A percentile compares a stretch with the other conserved stretches of the same genome.
Conservation (phyloP, 179 eudicot genomes). For the Monotropa hypopitys region DNA sequence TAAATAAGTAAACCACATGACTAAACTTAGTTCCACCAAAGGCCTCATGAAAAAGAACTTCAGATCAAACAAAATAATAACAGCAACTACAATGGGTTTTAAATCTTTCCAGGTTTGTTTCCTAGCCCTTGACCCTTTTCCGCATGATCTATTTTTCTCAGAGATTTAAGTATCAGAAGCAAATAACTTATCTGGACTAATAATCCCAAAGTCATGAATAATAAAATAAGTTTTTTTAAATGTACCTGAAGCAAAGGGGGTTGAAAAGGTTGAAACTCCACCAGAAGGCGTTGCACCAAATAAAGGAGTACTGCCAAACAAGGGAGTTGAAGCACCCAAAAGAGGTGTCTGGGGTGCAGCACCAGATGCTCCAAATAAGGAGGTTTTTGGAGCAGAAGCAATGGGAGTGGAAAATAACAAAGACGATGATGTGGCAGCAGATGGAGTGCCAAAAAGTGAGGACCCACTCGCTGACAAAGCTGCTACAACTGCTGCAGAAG, state of each 20-base stretch:
- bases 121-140: neutral
- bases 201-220: neutral
- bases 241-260: conserved; percentile 73
- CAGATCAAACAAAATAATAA: neutral
- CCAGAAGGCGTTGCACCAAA: conserved; percentile 27
- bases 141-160: neutral
- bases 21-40: neutral
- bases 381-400: conserved; percentile 20
- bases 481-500: conserved; percentile 29
- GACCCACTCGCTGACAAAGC: conserved; percentile 33
- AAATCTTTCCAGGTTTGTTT: neutral
- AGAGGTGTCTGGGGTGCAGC: conserved; percentile 65
- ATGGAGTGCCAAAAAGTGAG: conserved; percentile 35
- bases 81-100: neutral
- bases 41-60: neutral
- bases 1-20: neutral
- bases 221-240: neutral
- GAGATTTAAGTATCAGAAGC: neutral
- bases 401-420: conserved; percentile 21
- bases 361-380: conserved; percentile 34
- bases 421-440: conserved; percentile 35
- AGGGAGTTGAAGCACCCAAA: conserved; percentile 37
- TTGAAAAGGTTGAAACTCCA: conserved; percentile 28
- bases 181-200: neutral
- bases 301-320: conserved; percentile 29